Base-by-base conservation (phyloP, 208 protist genomes). In the Leptomonas pyrrhocoris region DNA sequence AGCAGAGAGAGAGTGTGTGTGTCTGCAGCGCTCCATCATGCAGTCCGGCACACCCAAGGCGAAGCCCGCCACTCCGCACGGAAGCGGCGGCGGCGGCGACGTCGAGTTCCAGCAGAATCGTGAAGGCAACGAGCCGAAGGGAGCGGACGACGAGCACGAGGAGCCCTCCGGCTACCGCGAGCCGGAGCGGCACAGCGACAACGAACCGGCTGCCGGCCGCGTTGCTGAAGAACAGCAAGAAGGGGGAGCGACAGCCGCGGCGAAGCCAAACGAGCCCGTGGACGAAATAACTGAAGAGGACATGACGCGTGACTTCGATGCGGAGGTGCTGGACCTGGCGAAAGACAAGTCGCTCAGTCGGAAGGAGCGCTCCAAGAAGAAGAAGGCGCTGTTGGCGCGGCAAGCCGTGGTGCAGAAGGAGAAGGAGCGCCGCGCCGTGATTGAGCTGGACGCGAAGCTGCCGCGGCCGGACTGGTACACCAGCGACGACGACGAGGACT, bases 381-480 rank as follows among this genome's bases (percentile, higher is more conserved):
- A 65, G 62, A 76, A 69, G 46, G 54, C 56, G 15, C 46, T 76
- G 51, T 40, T 76, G 55, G 38, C 30, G 6, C 70, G 50, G 12
- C 68, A 79, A 56, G 62, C 60, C 19, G 27, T 74, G 8, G 70
- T 76, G 38, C 65, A 75, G 21, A 55, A 65, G 7, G 69, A 80
- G 43, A 61, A 73, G 48, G 71, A 79, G 60, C 68, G 70, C 42
- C 73, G 70, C 23, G 68, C 73, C 34, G 65, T 86, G 34, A 60
- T 68, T 19, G 70, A 49, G 43, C 58, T 86, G 19, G 68, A 85
- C 61, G 61, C 70, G 21, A 55, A 38, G 46, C 80, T 88, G 57
- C 83, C 79, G 16, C 83, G 79, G 1, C 79, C 79, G 4, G 70
- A 78, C 45, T 88, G 83, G 83, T 88, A 88, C 72, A 64, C 64